phyloP scores from a whole-genome alignment of 176 grass and related monocot species.

The Ensete ventricosum region DNA sequence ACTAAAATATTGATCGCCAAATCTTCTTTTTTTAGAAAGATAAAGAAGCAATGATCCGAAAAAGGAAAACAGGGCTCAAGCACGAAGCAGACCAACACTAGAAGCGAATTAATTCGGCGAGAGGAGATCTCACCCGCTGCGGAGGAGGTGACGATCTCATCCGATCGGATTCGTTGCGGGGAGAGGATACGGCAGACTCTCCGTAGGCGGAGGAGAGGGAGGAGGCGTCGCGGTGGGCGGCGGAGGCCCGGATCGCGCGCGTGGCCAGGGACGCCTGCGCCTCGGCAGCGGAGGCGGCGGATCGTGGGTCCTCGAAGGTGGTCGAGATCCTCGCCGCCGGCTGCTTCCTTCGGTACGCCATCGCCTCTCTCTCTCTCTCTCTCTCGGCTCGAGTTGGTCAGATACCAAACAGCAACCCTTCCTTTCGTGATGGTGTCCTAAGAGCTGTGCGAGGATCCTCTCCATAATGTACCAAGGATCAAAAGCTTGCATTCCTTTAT shows the following conservation, averaged over 20 bases:
- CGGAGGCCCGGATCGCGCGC: conserved; percentile 92
- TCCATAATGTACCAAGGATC: too few species aligned
- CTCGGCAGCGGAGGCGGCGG: neutral
- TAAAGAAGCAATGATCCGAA: too few species aligned
- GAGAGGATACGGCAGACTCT: conserved; percentile 30
- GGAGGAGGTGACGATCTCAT: conserved; percentile 35
- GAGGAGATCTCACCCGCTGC: conserved; percentile 21
- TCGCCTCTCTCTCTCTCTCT: neutral
- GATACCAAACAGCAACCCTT: too few species aligned
- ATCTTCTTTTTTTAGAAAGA: too few species aligned
- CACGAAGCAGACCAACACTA: neutral
- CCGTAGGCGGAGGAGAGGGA: conserved; percentile 87
- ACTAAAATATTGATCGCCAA: neutral
- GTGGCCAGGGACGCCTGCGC: conserved; percentile 57
- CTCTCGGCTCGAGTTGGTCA: neutral
- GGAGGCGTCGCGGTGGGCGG: conserved; percentile 83
- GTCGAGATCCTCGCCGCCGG: conserved; percentile 13
- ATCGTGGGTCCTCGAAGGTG: conserved; percentile 3
- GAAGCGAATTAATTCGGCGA: neutral
- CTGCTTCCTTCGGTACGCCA: conserved; percentile 41
- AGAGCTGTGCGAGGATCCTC: too few species aligned
- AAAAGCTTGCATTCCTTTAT: too few species aligned
- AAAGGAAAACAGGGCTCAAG: neutral
- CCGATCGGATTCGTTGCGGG: conserved; percentile 28
- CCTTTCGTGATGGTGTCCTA: too few species aligned